These are phyloP conservation scores for Xenosphaeropsis pyriputrescens DNA, from an alignment of 2,329 filamentous ascomycete genomes.

Conservation along the genomic window DNA sequence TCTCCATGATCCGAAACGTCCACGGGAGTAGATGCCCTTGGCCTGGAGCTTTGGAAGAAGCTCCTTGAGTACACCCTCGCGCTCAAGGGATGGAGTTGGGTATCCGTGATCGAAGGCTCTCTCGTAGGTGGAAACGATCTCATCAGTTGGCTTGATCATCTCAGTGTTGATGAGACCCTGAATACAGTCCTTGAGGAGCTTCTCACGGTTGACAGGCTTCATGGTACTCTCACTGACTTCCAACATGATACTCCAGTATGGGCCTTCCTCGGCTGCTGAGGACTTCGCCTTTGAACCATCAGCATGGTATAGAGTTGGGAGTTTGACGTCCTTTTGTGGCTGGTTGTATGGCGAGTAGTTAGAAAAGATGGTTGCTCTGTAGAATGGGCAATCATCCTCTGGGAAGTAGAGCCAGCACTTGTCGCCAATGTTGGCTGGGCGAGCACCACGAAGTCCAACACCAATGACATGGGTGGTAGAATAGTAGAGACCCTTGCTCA, in stretches of 20 bases:
- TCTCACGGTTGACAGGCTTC: slow-evolving; percentile 85
- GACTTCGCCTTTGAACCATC: slow-evolving; percentile 70
- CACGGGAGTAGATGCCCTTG: slow-evolving; percentile 86
- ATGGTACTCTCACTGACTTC: slow-evolving; percentile 91
- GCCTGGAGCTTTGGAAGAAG: slow-evolving; percentile 86
- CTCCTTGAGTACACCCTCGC: slow-evolving; percentile 85
- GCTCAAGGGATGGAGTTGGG: slow-evolving; percentile 87
- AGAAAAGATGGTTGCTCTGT: slow-evolving; percentile 98
- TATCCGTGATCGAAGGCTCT: slow-evolving; percentile 97
- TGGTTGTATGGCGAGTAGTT: slow-evolving; percentile 99
- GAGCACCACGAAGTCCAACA: slow-evolving; percentile 80
- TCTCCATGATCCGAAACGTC: slow-evolving; percentile 94
- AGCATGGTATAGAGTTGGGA: slow-evolving; percentile 73
- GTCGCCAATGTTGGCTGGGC: slow-evolving; percentile 92
- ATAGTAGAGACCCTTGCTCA: slow-evolving; percentile 90
- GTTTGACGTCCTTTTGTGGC: slow-evolving; percentile 66
- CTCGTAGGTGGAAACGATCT: slow-evolving; percentile 97
- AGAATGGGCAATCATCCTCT: slow-evolving; percentile 97
- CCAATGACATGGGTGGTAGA: slow-evolving; percentile 95
- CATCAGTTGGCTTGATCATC: slow-evolving; percentile 81
- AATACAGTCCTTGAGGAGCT: slow-evolving; percentile 79
- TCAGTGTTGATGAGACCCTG: slow-evolving; percentile 96
- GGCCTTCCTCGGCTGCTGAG: slow-evolving; percentile 64
- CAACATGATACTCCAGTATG: slow-evolving; percentile 98
- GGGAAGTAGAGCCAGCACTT: slow-evolving; percentile 99